These are phyloP conservation scores for Lachnellula cervina DNA, from an alignment of 2,329 filamentous ascomycete genomes.

Conservation along the genomic window DNA sequence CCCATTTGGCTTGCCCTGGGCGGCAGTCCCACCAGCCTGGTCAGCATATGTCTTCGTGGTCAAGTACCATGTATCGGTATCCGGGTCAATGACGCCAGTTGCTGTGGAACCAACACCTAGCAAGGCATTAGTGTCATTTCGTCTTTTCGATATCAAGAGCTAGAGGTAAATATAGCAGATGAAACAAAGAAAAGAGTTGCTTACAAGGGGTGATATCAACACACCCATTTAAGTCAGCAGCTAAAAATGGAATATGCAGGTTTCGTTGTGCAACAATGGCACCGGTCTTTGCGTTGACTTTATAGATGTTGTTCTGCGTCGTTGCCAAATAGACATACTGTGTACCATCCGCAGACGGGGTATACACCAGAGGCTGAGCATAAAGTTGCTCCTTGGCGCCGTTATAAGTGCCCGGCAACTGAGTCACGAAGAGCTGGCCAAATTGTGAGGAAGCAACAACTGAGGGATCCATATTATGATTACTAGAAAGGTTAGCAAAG, in stretches of 20 bases:
- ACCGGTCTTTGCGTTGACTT: constrained; percentile 50
- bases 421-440: constrained; percentile 48
- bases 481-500: constrained; percentile 29
- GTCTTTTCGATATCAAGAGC: too few species aligned
- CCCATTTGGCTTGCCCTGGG: constrained; percentile 39
- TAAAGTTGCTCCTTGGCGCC: constrained; percentile 47
- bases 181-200: too few species aligned
- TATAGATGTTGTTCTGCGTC: constrained; percentile 54
- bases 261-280: constrained; percentile 44
- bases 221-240: constrained; percentile 42
- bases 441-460: constrained; percentile 52
- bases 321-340: constrained; percentile 54
- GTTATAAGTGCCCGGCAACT: constrained; percentile 48
- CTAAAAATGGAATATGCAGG: constrained; percentile 44
- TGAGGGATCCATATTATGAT: constrained; percentile 59
- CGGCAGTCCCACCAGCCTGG: constrained; percentile 29
- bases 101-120: constrained; percentile 40
- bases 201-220: constrained; percentile 41
- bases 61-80: constrained; percentile 45
- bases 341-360: constrained; percentile 39
- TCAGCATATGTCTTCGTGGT: constrained; percentile 45
- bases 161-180: too few species aligned
- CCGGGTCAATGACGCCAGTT: constrained; percentile 47
- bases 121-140: too few species aligned
- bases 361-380: constrained; percentile 49